Conservation (phyloP, 345 rosid species). For the Geranium rotundifolium region DNA sequence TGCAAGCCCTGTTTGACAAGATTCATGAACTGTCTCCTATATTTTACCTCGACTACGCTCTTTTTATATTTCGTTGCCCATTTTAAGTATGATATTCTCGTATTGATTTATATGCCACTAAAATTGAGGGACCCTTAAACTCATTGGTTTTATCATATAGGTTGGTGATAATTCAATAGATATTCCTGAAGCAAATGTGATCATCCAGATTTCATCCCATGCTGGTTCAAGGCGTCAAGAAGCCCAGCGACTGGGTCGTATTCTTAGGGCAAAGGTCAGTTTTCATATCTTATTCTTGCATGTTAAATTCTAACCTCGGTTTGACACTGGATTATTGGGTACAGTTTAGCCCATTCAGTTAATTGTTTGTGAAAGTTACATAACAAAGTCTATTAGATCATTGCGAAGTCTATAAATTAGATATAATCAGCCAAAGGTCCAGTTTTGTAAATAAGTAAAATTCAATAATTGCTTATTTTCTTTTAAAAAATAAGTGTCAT, state of each 20-base stretch:
- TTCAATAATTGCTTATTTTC: no score
- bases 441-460: no score
- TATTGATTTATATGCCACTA: neutral
- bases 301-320: neutral
- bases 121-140: neutral
- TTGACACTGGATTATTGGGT: neutral
- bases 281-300: neutral
- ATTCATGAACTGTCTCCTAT: neutral
- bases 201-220: slow-evolving; percentile 92
- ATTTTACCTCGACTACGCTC: no score
- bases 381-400: no score
- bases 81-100: neutral
- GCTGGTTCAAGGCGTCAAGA: slow-evolving; percentile 99
- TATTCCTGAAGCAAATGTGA: slow-evolving; percentile 97
- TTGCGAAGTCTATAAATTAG: no score
- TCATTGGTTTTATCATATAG: slow-evolving; percentile 19
- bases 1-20: neutral
- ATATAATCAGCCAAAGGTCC: no score
- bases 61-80: neutral
- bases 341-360: neutral
- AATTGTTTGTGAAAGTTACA: no score
- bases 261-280: slow-evolving; percentile 93
- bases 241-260: slow-evolving; percentile 96
- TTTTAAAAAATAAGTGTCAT: no score
- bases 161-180: slow-evolving; percentile 99